Conservation (phyloP, 768 basidiomycete genomes). For the Podaxis sp. region DNA sequence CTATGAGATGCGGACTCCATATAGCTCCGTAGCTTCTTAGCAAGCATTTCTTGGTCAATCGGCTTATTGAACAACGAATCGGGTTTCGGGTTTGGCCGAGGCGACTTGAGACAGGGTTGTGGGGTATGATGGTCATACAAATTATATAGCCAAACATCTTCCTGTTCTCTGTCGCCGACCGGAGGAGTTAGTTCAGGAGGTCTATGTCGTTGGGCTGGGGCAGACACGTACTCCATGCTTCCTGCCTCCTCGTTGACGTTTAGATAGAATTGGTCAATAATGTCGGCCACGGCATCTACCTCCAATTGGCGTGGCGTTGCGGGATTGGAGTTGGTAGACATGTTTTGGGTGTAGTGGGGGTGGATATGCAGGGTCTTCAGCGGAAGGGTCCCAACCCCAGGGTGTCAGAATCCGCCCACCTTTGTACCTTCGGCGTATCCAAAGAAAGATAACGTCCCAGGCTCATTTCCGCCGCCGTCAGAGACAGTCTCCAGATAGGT, state of each 20-base stretch:
- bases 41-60: conserved; percentile 7
- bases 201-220: conserved; percentile 12
- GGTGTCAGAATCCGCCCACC: not conserved
- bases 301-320: conserved; percentile 1
- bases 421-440: conserved; percentile 1
- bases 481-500: conserved; percentile 1
- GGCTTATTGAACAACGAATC: not conserved
- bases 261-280: conserved; percentile 21
- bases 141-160: conserved; percentile 28
- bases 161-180: conserved; percentile 22
- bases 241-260: conserved; percentile 15
- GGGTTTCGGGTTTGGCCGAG: not conserved
- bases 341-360: not conserved
- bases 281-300: conserved; percentile 17
- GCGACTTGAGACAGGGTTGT: conserved; percentile 9
- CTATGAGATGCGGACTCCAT: not conserved
- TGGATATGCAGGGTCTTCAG: not conserved
- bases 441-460: conserved; percentile 4
- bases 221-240: conserved; percentile 9
- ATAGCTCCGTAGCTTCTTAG: conserved; percentile 10
- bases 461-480: conserved; percentile 13
- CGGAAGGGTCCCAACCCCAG: not conserved
- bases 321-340: conserved; percentile 1
- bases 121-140: conserved; percentile 23
- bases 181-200: not conserved